Conservation (phyloP, 495 filamentous ascomycete species). For the Talaromyces stipitatus region DNA sequence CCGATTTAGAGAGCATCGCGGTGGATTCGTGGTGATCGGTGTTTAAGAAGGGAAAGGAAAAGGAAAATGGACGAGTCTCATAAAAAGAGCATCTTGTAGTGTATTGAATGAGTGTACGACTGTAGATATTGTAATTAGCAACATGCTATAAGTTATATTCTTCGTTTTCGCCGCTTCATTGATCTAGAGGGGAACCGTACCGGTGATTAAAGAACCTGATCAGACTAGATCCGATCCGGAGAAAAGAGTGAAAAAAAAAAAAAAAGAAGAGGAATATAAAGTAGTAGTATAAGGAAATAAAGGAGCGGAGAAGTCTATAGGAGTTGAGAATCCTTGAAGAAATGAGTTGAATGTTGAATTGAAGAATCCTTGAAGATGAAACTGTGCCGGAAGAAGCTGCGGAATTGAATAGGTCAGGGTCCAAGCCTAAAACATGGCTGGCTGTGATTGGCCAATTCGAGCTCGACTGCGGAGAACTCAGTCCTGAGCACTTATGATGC, state of each 20-base stretch:
- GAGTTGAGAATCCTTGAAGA: neutral
- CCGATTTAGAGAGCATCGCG: neutral
- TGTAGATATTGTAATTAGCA: neutral
- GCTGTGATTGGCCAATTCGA: constrained; percentile 24
- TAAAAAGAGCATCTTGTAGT: neutral
- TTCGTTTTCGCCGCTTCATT: neutral
- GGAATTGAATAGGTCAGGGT: neutral
- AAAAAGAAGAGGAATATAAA: too few species aligned
- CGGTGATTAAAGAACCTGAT: neutral
- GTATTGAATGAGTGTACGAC: neutral
- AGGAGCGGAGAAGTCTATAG: neutral
- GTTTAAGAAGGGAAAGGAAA: constrained; percentile 3
- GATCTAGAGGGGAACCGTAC: neutral
- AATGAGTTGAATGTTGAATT: too few species aligned
- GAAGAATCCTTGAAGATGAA: neutral
- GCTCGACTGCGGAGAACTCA: neutral
- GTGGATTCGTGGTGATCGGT: neutral
- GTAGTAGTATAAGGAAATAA: neutral
- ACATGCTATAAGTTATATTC: neutral
- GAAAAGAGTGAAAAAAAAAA: neutral
- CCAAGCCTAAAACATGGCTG: constrained; percentile 13
- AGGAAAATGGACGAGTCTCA: neutral
- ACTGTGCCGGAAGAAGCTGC: neutral
- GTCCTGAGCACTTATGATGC: neutral
- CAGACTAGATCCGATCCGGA: neutral